Conservation (phyloP, 2,329 filamentous ascomycete genomes). For the Neocucurbitaria cava region DNA sequence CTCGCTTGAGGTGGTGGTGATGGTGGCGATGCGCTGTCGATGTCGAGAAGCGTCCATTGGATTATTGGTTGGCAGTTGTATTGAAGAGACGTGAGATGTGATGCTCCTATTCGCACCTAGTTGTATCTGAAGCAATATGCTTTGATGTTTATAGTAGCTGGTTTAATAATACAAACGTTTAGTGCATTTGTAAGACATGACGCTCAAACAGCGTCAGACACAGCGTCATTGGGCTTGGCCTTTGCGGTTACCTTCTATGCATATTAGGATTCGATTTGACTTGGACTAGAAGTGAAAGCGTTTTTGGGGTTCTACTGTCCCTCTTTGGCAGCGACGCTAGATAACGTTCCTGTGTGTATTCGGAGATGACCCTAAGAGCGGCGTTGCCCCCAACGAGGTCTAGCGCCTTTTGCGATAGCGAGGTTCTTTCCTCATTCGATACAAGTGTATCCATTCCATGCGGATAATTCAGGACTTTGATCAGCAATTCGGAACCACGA, state of each 20-base stretch:
- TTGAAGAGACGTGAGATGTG: too few relatives aligned
- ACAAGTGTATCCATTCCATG: too few relatives aligned
- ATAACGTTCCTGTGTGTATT: too few relatives aligned
- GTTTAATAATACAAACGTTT: neutral
- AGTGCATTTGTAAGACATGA: conserved; percentile 5
- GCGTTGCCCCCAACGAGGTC: too few relatives aligned
- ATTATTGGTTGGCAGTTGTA: too few relatives aligned
- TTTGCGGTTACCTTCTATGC: neutral
- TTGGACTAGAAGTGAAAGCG: too few relatives aligned
- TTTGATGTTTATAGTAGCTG: neutral
- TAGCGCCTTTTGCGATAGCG: too few relatives aligned
- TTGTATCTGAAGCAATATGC: neutral
- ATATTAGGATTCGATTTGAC: neutral
- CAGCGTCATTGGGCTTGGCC: neutral
- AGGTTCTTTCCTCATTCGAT: too few relatives aligned
- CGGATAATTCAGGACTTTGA: too few relatives aligned
- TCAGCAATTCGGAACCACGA: neutral
- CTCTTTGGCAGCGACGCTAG: too few relatives aligned
- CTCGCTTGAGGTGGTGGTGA: neutral
- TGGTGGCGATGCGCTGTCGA: conserved; percentile 7
- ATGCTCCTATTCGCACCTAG: neutral
- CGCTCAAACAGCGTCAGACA: conserved; percentile 2
- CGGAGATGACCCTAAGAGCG: too few relatives aligned
- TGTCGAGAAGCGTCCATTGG: neutral
- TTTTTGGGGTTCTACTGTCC: too few relatives aligned